Conservation (phyloP, 768 basidiomycete species). For the Hericium coralloides region DNA sequence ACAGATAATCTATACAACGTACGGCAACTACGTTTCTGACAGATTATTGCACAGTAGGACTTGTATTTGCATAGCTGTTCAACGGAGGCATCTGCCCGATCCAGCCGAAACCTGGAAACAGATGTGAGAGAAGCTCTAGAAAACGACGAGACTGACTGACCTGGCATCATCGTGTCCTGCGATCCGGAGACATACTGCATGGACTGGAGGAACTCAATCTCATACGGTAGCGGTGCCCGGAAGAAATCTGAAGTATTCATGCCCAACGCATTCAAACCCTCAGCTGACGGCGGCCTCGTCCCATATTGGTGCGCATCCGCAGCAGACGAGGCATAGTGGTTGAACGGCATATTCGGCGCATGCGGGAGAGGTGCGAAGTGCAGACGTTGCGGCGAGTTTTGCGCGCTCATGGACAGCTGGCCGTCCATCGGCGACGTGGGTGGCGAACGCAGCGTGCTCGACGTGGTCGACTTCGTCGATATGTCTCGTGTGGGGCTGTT, state of each 20-base stretch:
- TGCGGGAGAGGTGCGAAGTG: conserved; percentile 13
- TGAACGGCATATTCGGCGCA: conserved; percentile 6
- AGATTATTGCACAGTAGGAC: neutral
- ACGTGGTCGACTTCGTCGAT: neutral
- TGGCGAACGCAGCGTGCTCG: neutral
- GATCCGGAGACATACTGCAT: conserved; percentile 11
- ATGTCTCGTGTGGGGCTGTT: neutral
- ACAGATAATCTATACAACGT: too few species aligned
- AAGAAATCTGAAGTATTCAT: conserved; percentile 12
- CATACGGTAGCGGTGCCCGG: conserved; percentile 11
- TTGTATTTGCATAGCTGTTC: neutral
- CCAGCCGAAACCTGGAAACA: conserved; percentile 9
- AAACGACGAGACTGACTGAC: neutral
- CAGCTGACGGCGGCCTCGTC: neutral
- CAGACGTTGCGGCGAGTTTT: neutral
- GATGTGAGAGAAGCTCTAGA: neutral
- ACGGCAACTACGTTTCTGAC: neutral
- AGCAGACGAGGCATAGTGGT: conserved; percentile 7
- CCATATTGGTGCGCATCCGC: neutral
- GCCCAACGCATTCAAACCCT: conserved; percentile 1
- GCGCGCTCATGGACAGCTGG: neutral
- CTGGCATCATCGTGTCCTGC: conserved; percentile 8
- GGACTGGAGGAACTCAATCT: conserved; percentile 11
- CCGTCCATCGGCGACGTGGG: neutral
- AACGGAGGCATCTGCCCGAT: conserved; percentile 14